Evolutionary conservation across 2,329 filamentous ascomycete species (phyloP).

Genomic region (Madurella mycetomatis): DNA sequence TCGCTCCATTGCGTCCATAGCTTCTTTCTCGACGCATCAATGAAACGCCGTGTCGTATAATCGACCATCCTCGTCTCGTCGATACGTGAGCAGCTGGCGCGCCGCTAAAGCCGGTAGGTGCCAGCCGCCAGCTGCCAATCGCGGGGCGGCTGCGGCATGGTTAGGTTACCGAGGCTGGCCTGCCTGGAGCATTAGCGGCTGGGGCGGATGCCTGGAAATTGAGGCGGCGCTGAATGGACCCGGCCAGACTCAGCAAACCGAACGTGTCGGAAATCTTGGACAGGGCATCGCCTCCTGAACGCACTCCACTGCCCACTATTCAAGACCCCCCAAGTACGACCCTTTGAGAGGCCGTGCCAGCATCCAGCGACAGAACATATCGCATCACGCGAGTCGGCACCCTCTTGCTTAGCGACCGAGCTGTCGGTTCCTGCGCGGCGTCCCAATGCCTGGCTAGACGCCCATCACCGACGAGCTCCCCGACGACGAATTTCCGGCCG

Average conservation of each 20-base stretch:
- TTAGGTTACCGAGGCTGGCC: no score
- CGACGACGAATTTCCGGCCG: neutral
- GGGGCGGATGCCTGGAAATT: conserved; percentile 12
- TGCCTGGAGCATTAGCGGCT: neutral
- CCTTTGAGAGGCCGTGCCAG: conserved; percentile 4
- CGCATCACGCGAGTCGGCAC: conserved; percentile 16
- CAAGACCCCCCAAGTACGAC: conserved; percentile 13
- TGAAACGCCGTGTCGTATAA: no score
- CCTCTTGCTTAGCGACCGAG: conserved; percentile 5
- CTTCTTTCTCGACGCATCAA: neutral
- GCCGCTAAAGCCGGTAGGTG: neutral
- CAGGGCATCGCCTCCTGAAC: conserved; percentile 20
- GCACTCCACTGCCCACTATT: conserved; percentile 1
- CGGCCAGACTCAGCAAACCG: conserved; percentile 14
- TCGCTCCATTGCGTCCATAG: conserved; percentile 6
- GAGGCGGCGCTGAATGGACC: conserved; percentile 13
- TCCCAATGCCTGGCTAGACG: conserved; percentile 13
- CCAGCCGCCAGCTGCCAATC: conserved; percentile 3
- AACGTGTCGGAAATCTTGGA: conserved; percentile 18
- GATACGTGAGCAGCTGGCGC: neutral
- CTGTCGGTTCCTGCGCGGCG: conserved; percentile 8
- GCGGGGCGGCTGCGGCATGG: neutral
- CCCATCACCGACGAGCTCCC: conserved; percentile 1
- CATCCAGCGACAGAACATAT: conserved; percentile 1
- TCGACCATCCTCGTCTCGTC: no score